Percentiles rank a stretch among this genome's conserved stretches.
Conservation (phyloP, 257 asterid species). For the Jacaranda mimosifolia region DNA sequence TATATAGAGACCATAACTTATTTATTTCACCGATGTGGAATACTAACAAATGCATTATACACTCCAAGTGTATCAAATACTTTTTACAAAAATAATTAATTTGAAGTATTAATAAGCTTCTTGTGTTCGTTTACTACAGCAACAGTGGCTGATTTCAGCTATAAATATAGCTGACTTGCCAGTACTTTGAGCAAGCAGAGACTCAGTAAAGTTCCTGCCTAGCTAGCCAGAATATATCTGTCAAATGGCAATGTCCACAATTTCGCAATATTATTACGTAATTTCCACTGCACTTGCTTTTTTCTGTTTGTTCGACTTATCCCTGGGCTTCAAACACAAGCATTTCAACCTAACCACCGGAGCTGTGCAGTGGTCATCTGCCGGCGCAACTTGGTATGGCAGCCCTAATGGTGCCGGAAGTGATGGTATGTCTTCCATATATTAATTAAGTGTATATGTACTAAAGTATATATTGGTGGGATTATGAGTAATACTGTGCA, state of each 20-base stretch:
- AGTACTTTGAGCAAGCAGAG: not conserved
- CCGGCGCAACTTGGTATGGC: conserved; percentile 85
- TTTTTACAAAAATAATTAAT: too few species aligned
- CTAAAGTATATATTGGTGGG: too few species aligned
- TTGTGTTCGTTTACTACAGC: not conserved
- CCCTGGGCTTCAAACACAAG: conserved; percentile 45
- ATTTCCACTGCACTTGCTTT: conserved; percentile 34
- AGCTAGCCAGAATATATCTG: not conserved
- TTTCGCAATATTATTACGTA: conserved; percentile 25
- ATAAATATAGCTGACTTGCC: conserved; percentile 29
- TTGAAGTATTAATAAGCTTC: not conserved
- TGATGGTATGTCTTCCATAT: conserved; percentile 49
- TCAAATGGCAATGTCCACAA: conserved; percentile 26
- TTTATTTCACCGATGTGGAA: too few species aligned
- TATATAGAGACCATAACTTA: too few species aligned
- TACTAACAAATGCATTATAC: too few species aligned
- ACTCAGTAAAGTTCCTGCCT: not conserved
- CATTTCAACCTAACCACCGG: conserved; percentile 46
- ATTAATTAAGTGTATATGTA: not conserved
- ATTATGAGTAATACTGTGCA: too few species aligned
- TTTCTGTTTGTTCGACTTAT: conserved; percentile 34
- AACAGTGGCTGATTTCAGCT: conserved; percentile 25
- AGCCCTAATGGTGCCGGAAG: conserved; percentile 78
- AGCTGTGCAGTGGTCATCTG: conserved; percentile 53
- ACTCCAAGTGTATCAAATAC: too few species aligned